These are phyloP conservation scores for Lodderomyces parapsilosis DNA, from an alignment of 1,139 yeast species.

Conservation along the genomic window DNA sequence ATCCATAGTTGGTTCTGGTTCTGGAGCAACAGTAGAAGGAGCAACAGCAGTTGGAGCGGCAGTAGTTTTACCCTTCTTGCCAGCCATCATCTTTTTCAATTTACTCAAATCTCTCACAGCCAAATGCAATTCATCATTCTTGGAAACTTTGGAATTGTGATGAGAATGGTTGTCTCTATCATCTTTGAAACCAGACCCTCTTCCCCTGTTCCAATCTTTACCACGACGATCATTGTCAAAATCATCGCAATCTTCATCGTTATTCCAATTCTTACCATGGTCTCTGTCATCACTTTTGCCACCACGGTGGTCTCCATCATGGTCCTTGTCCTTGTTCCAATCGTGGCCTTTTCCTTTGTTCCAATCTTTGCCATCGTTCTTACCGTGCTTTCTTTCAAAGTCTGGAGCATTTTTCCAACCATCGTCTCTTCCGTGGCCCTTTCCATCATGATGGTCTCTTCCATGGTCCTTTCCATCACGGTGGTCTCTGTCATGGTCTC, in stretches of 20 bases:
- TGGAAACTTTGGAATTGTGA: neutral
- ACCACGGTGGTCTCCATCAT: constrained; percentile 2
- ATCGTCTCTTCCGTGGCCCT: neutral
- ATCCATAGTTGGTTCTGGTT: neutral
- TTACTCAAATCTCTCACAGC: constrained; percentile 7
- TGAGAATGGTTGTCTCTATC: no score
- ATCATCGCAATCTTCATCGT: constrained; percentile 3
- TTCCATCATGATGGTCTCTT: neutral
- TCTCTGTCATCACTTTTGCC: neutral
- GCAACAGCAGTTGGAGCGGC: constrained; percentile 2
- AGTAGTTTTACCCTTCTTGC: constrained; percentile 4
- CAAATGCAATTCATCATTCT: constrained; percentile 3
- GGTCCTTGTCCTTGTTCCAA: constrained; percentile 1
- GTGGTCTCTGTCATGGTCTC: constrained; percentile 1
- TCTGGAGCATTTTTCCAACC: neutral
- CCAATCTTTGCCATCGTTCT: neutral
- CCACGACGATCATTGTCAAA: constrained; percentile 3
- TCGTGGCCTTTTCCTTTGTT: neutral
- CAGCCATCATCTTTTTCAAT: constrained; percentile 8
- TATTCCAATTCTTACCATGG: constrained; percentile 1
- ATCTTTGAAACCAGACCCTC: neutral
- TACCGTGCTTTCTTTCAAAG: neutral
- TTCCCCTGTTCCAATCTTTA: constrained; percentile 2
- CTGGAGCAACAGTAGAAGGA: neutral
- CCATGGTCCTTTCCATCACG: constrained; percentile 1